Conservation (phyloP, 2,329 filamentous ascomycete genomes). For the Penicillium sp. region DNA sequence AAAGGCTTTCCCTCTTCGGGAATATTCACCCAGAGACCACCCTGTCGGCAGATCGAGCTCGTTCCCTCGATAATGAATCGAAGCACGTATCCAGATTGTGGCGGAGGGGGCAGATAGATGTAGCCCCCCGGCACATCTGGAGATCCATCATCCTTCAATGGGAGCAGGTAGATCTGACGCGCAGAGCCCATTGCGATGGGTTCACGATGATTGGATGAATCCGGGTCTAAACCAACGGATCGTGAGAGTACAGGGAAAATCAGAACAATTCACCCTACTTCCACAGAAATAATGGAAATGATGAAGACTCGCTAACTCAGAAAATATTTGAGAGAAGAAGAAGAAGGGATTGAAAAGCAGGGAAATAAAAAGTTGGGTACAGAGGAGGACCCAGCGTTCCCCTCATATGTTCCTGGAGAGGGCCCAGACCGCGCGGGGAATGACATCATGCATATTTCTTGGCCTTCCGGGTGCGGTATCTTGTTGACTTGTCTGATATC, state of each 20-base stretch:
- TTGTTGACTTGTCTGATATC: too few species aligned
- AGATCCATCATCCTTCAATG: conserved; percentile 88
- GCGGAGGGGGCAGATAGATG: conserved; percentile 81
- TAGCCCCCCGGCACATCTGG: conserved; percentile 87
- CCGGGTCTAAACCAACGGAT: not conserved
- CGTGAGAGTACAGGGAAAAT: conserved; percentile 5
- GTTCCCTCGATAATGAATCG: conserved; percentile 92
- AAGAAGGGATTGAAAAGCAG: conserved; percentile 1
- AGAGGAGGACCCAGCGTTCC: conserved; percentile 7
- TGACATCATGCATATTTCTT: conserved; percentile 14
- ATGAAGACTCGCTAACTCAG: not conserved
- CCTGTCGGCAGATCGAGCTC: conserved; percentile 90
- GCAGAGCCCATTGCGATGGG: conserved; percentile 22
- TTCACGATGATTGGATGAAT: conserved; percentile 1
- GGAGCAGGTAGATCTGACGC: conserved; percentile 74
- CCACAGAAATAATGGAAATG: not conserved
- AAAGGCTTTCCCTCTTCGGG: conserved; percentile 75
- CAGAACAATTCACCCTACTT: conserved; percentile 4
- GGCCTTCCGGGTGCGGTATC: not conserved
- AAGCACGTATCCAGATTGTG: conserved; percentile 69
- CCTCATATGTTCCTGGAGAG: conserved; percentile 14
- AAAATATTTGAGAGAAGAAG: not conserved
- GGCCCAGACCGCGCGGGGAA: conserved; percentile 8
- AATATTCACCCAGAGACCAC: conserved; percentile 95
- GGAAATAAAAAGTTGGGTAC: not conserved